Base-by-base conservation (phyloP, 495 filamentous ascomycete genomes). In the Poronia punctata region DNA sequence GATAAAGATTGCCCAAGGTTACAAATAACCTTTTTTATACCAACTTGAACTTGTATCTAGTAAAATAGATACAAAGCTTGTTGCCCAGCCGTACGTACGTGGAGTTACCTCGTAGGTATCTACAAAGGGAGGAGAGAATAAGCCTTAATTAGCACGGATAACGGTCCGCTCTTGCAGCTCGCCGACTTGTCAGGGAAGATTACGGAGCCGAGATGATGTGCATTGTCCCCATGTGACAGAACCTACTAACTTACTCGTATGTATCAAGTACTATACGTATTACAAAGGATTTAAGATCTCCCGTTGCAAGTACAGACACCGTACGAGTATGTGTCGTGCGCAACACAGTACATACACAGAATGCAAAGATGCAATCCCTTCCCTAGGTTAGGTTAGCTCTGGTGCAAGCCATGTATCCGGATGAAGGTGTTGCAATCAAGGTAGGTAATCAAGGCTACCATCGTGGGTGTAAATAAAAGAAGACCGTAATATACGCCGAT, bases 131-230 rank as follows among this genome's bases (percentile, higher is more conserved):
- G 16, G 9, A 24, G 39, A n/a, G 29, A n/a, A 35, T 40, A 39
- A 35, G 42, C 30, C 35, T 34, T 38, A n/a, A n/a, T 42, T 38
- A 42, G 35, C 42, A 46, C 41, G 33, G 28, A 35, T 36, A 48
- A 45, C 40, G 40, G 48, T 38, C 40, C 37, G 38, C 45, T 44
- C 32, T 35, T 46, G 41, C 37, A 40, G 38, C 20, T 21, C 38
- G 38, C 34, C 22, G 22, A 18, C 15, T 24, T 35, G 22, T 10
- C 34, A 44, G 18, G 25, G n/a, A 29, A 34, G 26, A 37, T 36
- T 37, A 37, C 33, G 41, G 41, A 44, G 41, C 41, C 41, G n/a
- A 38, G 21, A 38, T 45, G 42, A 32, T 38, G 35, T 38, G 35
- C 34, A 38, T 29, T 34, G 14, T 25, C 29, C 26, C 35, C 17